A percentile compares a stretch with the other conserved stretches of the same genome.
Evolutionary conservation across 768 basidiomycete genomes (phyloP).

Genomic region (Lactarius psammicola): DNA sequence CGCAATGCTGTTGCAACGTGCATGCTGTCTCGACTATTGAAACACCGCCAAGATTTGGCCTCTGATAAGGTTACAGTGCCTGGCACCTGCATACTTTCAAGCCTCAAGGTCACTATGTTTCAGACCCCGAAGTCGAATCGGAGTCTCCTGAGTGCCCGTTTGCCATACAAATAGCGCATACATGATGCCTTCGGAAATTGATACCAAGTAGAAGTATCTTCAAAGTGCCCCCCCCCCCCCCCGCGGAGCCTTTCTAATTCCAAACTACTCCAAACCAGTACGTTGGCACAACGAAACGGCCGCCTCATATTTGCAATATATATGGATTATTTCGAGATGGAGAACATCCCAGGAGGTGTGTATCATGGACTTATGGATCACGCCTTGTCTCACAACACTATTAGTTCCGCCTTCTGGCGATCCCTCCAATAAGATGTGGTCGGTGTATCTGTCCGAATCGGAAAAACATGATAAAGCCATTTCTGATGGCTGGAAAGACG

Average conservation of each 20-base stretch:
- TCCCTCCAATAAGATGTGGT: constrained; percentile 17
- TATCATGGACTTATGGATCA: not conserved
- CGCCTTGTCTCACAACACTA: not conserved
- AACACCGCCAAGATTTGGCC: not conserved
- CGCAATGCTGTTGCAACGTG: not conserved
- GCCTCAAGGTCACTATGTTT: not conserved
- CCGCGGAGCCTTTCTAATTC: not conserved
- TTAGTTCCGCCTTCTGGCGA: not conserved
- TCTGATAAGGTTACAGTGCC: not conserved
- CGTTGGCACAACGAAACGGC: not conserved
- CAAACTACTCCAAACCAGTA: too few relatives aligned
- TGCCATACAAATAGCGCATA: not conserved
- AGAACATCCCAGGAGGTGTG: not conserved
- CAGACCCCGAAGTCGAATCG: not conserved
- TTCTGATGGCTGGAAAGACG: not conserved
- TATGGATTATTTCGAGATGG: not conserved
- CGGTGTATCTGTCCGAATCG: constrained; percentile 10
- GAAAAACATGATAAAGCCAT: constrained; percentile 9
- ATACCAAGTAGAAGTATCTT: not conserved
- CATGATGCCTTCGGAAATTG: not conserved
- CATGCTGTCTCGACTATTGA: not conserved
- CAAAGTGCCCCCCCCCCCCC: not conserved
- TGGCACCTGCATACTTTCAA: not conserved
- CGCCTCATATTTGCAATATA: not conserved
- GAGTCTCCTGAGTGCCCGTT: not conserved